Percentiles rank a stretch among this genome's conserved stretches.
Conservation (phyloP, 192 early-diverging fungal species). For the Backusella tarrabulga region DNA sequence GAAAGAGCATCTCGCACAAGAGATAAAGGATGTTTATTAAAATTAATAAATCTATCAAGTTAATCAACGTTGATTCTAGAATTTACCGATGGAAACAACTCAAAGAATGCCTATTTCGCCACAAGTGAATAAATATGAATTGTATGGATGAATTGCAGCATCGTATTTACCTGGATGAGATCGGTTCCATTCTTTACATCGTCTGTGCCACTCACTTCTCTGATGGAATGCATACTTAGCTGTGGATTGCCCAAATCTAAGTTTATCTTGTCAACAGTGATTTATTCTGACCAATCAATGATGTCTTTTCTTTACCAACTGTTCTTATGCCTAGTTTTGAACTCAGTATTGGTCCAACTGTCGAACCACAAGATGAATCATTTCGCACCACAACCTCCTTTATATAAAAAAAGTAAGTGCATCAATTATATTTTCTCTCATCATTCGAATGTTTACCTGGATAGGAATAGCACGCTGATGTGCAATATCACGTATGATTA, state of each 20-base stretch:
- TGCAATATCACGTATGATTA: constrained; percentile 75
- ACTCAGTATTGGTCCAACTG: constrained; percentile 96
- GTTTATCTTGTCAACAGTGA: background rate
- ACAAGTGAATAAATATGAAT: no score
- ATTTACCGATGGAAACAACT: constrained; percentile 16
- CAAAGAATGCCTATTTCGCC: constrained; percentile 14
- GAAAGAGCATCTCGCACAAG: no score
- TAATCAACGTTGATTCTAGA: constrained; percentile 15
- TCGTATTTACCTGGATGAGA: constrained; percentile 68
- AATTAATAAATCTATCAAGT: background rate
- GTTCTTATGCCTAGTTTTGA: constrained; percentile 93
- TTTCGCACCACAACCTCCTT: constrained; percentile 85
- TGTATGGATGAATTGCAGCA: no score
- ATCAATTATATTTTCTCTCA: background rate
- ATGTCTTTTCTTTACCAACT: constrained; percentile 59
- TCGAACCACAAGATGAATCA: constrained; percentile 92
- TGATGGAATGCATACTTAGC: constrained; percentile 96
- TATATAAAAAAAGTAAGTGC: background rate
- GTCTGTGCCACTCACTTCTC: constrained; percentile 86
- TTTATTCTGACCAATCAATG: background rate
- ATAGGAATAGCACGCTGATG: constrained; percentile 73
- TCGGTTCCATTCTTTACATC: constrained; percentile 87
- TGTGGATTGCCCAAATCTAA: constrained; percentile 94
- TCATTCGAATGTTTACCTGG: constrained; percentile 43
- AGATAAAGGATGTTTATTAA: no score